Conservation (phyloP, 1,284 basidiomycete genomes). For the Trametes polyzona region DNA sequence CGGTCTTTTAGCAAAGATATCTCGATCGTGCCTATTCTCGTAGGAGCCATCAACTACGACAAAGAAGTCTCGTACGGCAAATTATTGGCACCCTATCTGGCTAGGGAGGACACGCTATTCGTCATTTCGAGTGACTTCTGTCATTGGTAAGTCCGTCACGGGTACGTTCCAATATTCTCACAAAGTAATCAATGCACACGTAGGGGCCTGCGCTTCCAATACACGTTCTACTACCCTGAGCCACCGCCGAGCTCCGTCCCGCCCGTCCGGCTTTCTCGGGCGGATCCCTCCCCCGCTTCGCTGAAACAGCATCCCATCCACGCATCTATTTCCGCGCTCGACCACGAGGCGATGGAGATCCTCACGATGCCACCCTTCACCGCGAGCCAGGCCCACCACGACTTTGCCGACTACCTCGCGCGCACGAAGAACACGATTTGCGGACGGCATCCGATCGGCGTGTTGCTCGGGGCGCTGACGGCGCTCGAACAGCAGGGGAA, state of each 20-base stretch:
- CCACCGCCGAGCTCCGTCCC: constrained; percentile 54
- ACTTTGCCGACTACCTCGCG: constrained; percentile 78
- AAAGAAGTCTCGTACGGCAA: constrained; percentile 68
- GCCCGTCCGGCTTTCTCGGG: constrained; percentile 56
- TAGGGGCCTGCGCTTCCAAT: constrained; percentile 90
- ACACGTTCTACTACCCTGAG: constrained; percentile 88
- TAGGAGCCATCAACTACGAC: constrained; percentile 76
- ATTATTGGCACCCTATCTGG: constrained; percentile 81
- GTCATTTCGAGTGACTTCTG: constrained; percentile 98
- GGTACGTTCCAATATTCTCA: not conserved
- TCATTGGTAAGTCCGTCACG: constrained; percentile 73
- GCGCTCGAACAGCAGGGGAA: constrained; percentile 57
- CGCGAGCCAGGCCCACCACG: constrained; percentile 57
- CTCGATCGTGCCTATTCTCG: constrained; percentile 87
- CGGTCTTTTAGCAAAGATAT: constrained; percentile 64
- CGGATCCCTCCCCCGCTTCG: constrained; percentile 42
- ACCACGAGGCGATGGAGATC: constrained; percentile 79
- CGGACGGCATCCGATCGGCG: constrained; percentile 93
- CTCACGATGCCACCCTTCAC: constrained; percentile 62
- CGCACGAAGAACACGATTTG: constrained; percentile 96
- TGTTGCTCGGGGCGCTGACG: constrained; percentile 80
- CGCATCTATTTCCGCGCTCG: constrained; percentile 74
- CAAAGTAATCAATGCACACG: not conserved
- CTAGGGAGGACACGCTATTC: constrained; percentile 79
- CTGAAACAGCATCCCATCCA: constrained; percentile 60